phyloP scores from a whole-genome alignment of 1,139 yeast genomes.

The Kodamaea alishanica region DNA sequence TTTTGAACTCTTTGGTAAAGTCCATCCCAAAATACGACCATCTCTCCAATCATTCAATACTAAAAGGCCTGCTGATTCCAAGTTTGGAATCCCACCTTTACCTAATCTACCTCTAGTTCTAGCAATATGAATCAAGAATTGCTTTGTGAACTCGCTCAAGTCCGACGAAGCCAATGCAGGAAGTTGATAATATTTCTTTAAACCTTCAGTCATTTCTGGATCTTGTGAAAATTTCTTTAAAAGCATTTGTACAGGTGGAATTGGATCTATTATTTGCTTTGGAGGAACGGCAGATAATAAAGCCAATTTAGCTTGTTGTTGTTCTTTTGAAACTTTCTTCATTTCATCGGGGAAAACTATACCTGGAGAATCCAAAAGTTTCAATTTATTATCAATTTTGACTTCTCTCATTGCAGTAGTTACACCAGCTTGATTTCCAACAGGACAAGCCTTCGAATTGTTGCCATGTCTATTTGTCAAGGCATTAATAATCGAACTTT shows the following conservation, averaged over 20 bases:
- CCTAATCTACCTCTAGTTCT: constrained; percentile 90
- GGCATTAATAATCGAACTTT: constrained; percentile 90
- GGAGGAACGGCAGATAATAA: constrained; percentile 89
- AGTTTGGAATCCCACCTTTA: constrained; percentile 88
- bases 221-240: constrained; percentile 72
- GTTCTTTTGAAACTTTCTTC: constrained; percentile 47
- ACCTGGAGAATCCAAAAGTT: constrained; percentile 93
- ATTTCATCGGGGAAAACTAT: constrained; percentile 86
- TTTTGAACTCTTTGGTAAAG: constrained; percentile 69
- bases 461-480: constrained; percentile 78
- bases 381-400: constrained; percentile 84
- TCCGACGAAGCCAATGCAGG: constrained; percentile 75
- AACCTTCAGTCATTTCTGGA: constrained; percentile 69
- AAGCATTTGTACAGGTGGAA: constrained; percentile 73
- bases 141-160: constrained; percentile 69
- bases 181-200: constrained; percentile 67
- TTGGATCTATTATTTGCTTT: constrained; percentile 79
- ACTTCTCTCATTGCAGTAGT: constrained; percentile 90
- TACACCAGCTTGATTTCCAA: constrained; percentile 97
- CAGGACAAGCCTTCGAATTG: constrained; percentile 77
- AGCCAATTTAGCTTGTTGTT: constrained; percentile 84
- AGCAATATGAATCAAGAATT: constrained; percentile 87
- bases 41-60: constrained; percentile 96
- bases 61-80: constrained; percentile 77
- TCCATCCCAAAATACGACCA: constrained; percentile 92